Evolutionary conservation across 1,139 yeast genomes (phyloP).

Genomic region (Saccharomyces hybrid): DNA sequence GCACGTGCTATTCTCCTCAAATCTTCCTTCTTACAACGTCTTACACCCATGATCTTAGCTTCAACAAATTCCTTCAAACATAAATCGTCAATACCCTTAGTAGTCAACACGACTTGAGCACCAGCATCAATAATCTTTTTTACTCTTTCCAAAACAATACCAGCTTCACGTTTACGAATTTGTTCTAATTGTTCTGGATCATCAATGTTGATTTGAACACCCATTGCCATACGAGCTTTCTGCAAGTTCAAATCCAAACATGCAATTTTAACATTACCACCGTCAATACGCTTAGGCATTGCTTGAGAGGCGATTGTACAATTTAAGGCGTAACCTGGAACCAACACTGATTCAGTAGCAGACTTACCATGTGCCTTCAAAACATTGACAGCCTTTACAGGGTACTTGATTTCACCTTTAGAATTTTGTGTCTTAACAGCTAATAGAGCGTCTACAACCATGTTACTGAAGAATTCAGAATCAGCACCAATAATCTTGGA

Average conservation of each 20-base stretch:
- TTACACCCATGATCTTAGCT: constrained; percentile 93
- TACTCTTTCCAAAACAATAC: constrained; percentile 82
- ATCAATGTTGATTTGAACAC: constrained; percentile 93
- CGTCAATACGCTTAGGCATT: constrained; percentile 75
- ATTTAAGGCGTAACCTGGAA: constrained; percentile 92
- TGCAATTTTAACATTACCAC: constrained; percentile 58
- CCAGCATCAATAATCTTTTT: constrained; percentile 84
- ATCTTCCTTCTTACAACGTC: constrained; percentile 97
- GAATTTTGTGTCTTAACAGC: constrained; percentile 89
- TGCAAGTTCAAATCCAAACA: constrained; percentile 91
- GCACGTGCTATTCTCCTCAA: constrained; percentile 95
- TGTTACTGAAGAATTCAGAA: constrained; percentile 76
- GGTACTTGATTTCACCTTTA: constrained; percentile 86
- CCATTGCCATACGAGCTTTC: constrained; percentile 97
- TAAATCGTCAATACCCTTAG: constrained; percentile 96
- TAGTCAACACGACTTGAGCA: constrained; percentile 92
- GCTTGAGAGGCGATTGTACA: constrained; percentile 98
- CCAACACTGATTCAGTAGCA: constrained; percentile 73
- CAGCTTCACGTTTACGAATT: constrained; percentile 89
- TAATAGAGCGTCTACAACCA: constrained; percentile 93
- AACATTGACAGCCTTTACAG: constrained; percentile 94
- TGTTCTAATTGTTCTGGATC: constrained; percentile 97
- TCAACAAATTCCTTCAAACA: constrained; percentile 94
- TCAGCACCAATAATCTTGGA: constrained; percentile 96
- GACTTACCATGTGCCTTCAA: constrained; percentile 97